Conservation (phyloP, 2,329 filamentous ascomycete species). For the Clonostachys solani region DNA sequence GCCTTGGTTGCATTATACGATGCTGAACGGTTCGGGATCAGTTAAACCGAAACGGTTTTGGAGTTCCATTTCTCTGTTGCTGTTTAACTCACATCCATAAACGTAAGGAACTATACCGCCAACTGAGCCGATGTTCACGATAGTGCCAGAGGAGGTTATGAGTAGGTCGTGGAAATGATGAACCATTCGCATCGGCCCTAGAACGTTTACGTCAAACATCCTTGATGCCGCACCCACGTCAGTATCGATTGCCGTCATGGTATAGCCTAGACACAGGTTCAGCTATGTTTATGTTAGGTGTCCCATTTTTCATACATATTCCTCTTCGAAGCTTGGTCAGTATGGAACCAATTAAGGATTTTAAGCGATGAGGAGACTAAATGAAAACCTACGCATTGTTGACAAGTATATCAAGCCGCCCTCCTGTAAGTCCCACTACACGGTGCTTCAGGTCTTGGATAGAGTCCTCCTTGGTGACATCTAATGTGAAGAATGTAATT, state of each 20-base stretch:
- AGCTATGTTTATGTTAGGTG: neutral
- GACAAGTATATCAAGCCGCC: constrained; percentile 52
- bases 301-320: neutral
- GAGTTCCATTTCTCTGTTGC: neutral
- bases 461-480: constrained; percentile 47
- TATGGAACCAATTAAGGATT: neutral
- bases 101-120: constrained; percentile 11
- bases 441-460: constrained; percentile 42
- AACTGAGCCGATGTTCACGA: constrained; percentile 16
- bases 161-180: constrained; percentile 10
- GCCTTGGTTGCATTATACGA: constrained; percentile 15
- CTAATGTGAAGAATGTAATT: constrained; percentile 45
- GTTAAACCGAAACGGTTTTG: neutral
- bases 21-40: neutral
- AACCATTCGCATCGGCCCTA: constrained; percentile 19
- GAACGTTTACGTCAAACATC: constrained; percentile 38
- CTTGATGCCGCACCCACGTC: constrained; percentile 20
- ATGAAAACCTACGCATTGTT: constrained; percentile 48
- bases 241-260: constrained; percentile 19
- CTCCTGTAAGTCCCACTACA: constrained; percentile 42
- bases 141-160: constrained; percentile 11
- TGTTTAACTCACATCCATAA: constrained; percentile 6
- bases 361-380: neutral
- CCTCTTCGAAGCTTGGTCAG: neutral
- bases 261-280: constrained; percentile 2